Percentiles rank a stretch among this genome's conserved stretches.
Conservation (phyloP, 2,329 filamentous ascomycete species). For the Thelonectria rubi region DNA sequence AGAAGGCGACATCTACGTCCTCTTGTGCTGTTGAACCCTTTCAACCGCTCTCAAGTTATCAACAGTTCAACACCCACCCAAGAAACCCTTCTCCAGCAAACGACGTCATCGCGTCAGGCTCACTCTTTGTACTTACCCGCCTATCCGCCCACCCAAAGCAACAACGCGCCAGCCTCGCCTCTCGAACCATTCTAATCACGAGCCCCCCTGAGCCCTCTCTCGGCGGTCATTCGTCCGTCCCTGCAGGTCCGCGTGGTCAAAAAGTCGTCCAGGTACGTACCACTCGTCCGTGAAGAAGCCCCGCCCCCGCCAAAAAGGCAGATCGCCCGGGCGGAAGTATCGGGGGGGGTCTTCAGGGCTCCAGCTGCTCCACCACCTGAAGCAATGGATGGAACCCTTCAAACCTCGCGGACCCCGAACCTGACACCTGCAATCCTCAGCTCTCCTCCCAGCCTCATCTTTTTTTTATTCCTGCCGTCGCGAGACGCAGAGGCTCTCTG, state of each 20-base stretch:
- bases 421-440: conserved; percentile 7
- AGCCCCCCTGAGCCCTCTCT: neutral
- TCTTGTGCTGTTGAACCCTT: neutral
- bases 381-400: conserved; percentile 1
- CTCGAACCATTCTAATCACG: too few relatives aligned
- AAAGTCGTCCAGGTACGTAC: conserved; percentile 8
- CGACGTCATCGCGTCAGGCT: conserved; percentile 3
- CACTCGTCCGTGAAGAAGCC: neutral
- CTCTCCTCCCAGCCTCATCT: neutral
- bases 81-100: too few relatives aligned
- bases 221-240: conserved; percentile 17
- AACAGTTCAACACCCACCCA: too few relatives aligned
- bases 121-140: neutral
- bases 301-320: conserved; percentile 17
- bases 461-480: neutral
- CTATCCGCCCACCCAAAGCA: neutral
- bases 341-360: conserved; percentile 25
- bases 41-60: neutral
- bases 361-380: conserved; percentile 3
- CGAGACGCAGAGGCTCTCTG: neutral
- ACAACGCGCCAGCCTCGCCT: neutral
- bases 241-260: neutral
- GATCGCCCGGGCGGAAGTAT: conserved; percentile 29
- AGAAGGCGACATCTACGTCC: neutral
- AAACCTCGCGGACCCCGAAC: too few relatives aligned